Evolutionary conservation across 2,329 filamentous ascomycete genomes (phyloP), one percentile per base, ranked within the genome.

Genomic region (Penicillium sp.): DNA sequence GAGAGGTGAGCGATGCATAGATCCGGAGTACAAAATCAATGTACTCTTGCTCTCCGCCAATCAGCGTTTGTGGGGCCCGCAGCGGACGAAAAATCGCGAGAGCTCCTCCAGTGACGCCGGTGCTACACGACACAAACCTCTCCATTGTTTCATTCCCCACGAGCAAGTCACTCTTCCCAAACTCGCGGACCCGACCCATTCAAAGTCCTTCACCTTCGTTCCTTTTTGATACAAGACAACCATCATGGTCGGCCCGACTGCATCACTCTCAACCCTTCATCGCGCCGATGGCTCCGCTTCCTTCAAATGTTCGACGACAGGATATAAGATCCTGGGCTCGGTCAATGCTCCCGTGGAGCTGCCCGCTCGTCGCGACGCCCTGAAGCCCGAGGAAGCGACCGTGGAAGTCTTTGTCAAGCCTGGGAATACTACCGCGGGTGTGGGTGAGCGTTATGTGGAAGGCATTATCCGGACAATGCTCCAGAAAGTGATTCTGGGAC

Each of bases 321-420:
- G 89, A 42, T 95, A 90, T 69, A 85, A 84, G 39, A 80, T 97
- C 55, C 81, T 94, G 46, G 87, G 86, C 47, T 85, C 88, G 11
- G 89, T 95, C 57, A 97, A 95, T 70, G 93, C 91, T 0, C 93
- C 93, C 12, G 82, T 97, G 57, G 93, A 98, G 73, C 88, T 91
- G 12, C 83, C 69, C 11, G 68, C 84, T 59, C 82, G 90, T 61
- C 83, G 88, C 61, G 91, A 98, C 65, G 63, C 68, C 25, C 89
- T 97, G 68, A 82, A 93, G 57, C 86, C 93, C 6, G 90, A 95
- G 69, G 90, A 96, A 73, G 89, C 91, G 27, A 82, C 85, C 43
- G 77, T 98, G 56, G 93, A 97, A 70, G 88, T 98, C 49, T 83
- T 91, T 65, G 81, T 98, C 55, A 83, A 93, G 66, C 91, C 91